A percentile compares a stretch with the other conserved stretches of the same genome.
phyloP scores from a whole-genome alignment of 306 rosid genomes.

The Senna siamea region DNA sequence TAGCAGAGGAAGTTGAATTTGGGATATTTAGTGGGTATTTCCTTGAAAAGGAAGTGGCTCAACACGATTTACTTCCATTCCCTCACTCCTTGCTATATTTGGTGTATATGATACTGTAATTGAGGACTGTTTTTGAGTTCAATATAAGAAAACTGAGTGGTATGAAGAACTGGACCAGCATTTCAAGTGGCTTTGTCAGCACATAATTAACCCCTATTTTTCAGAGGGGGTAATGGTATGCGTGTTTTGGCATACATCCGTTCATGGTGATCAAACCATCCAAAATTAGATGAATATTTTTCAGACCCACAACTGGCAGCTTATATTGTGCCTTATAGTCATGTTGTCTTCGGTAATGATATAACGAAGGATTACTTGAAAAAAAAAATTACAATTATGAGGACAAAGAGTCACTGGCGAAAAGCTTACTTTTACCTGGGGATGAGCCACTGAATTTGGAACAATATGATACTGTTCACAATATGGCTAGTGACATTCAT shows the following conservation, averaged over 20 bases:
- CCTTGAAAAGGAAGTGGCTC: too few relatives aligned
- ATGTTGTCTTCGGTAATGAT: conserved; percentile 71
- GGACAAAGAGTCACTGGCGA: conserved; percentile 85
- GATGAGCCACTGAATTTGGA: conserved; percentile 98
- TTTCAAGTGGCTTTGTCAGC: conserved; percentile 98
- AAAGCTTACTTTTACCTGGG: conserved; percentile 96
- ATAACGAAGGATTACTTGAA: conserved; percentile 79
- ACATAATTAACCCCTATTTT: conserved; percentile 94
- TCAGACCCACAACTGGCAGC: conserved; percentile 93
- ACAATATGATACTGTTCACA: conserved; percentile 85
- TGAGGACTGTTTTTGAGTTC: conserved; percentile 91
- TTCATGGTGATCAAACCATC: conserved; percentile 99
- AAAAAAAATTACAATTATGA: conserved; percentile 85
- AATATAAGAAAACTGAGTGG: conserved; percentile 87
- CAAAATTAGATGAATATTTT: conserved; percentile 97
- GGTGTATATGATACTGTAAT: conserved; percentile 99
- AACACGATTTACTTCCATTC: conserved; percentile 96
- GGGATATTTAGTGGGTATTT: too few relatives aligned
- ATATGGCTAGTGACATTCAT: conserved; percentile 79
- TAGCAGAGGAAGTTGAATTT: too few relatives aligned
- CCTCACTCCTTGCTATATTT: conserved; percentile 95
- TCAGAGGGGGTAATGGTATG: conserved; percentile 97
- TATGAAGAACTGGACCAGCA: conserved; percentile 83
- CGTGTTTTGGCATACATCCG: conserved; percentile 94
- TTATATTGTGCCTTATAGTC: conserved; percentile 90